phyloP scores from a whole-genome alignment of 345 rosid genomes.

The Cardamine occulta region DNA sequence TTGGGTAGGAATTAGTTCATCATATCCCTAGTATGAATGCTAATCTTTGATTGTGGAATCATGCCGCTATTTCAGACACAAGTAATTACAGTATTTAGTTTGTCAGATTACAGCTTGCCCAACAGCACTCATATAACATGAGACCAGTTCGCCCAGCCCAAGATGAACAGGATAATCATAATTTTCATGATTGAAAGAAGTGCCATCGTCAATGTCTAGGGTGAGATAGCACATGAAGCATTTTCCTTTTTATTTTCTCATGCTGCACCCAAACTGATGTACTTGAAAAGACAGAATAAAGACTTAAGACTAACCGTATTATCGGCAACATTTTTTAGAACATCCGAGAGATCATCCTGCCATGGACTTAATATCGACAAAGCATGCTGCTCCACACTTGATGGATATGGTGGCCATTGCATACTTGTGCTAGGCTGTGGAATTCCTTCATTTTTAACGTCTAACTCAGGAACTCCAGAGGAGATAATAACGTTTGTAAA shows the following conservation, averaged over 20 bases:
- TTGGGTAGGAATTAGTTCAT: conserved; percentile 16
- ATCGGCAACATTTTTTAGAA: conserved; percentile 43
- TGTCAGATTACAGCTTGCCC: conserved; percentile 20
- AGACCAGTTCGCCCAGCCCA: conserved; percentile 26
- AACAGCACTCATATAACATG: conserved; percentile 15
- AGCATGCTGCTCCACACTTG: conserved; percentile 45
- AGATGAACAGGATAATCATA: conserved; percentile 21
- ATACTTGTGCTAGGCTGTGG: conserved; percentile 48
- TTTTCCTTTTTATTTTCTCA: neutral
- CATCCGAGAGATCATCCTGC: conserved; percentile 49
- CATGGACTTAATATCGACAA: conserved; percentile 54
- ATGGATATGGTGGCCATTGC: conserved; percentile 61
- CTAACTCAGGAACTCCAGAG: conserved; percentile 43
- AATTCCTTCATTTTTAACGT: conserved; percentile 49
- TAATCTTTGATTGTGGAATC: conserved; percentile 16
- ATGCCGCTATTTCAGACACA: conserved; percentile 24
- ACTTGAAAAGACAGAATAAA: conserved; percentile 14
- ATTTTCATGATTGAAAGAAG: conserved; percentile 3
- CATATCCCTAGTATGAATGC: conserved; percentile 4
- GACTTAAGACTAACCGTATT: conserved; percentile 55
- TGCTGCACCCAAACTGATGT: neutral
- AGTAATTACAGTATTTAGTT: conserved; percentile 20
- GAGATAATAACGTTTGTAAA: conserved; percentile 41
- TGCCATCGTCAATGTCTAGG: conserved; percentile 15
- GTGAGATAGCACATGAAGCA: conserved; percentile 15